phyloP scores from a whole-genome alignment of 306 rosid species.

The Dicorynia guianensis region DNA sequence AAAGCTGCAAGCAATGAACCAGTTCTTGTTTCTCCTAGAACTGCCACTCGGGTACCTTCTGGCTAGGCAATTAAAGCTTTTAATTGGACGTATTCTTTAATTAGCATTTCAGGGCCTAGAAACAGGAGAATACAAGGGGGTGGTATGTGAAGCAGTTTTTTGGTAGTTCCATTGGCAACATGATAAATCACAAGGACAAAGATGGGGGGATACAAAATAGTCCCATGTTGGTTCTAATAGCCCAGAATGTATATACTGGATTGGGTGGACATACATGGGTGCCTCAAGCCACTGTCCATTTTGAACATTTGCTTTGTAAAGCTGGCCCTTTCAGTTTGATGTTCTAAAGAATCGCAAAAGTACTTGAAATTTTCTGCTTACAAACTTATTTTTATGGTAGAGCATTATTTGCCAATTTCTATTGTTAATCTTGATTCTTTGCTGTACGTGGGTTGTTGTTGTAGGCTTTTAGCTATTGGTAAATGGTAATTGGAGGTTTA shows the following conservation, averaged over 20 bases:
- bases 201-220: constrained; percentile 43
- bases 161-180: constrained; percentile 47
- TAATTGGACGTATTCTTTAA: constrained; percentile 38
- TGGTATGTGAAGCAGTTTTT: constrained; percentile 36
- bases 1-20: constrained; percentile 74
- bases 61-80: constrained; percentile 53
- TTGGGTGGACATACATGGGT: constrained; percentile 59
- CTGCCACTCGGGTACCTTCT: constrained; percentile 53
- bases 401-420: constrained; percentile 36
- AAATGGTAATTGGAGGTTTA: too few relatives aligned
- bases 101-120: constrained; percentile 36
- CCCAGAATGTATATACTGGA: constrained; percentile 66
- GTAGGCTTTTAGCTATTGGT: too few relatives aligned
- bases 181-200: constrained; percentile 36
- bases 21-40: constrained; percentile 76
- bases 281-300: constrained; percentile 38
- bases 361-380: constrained; percentile 46
- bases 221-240: constrained; percentile 49
- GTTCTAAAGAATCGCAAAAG: constrained; percentile 39
- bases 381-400: constrained; percentile 55
- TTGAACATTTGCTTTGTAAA: constrained; percentile 47
- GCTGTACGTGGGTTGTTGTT: constrained; percentile 22
- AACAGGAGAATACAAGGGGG: constrained; percentile 33
- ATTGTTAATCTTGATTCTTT: constrained; percentile 38
- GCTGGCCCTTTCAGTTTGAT: constrained; percentile 47